Evolutionary conservation across 495 filamentous ascomycete species (phyloP).

Genomic region (Bacidia gigantensis): DNA sequence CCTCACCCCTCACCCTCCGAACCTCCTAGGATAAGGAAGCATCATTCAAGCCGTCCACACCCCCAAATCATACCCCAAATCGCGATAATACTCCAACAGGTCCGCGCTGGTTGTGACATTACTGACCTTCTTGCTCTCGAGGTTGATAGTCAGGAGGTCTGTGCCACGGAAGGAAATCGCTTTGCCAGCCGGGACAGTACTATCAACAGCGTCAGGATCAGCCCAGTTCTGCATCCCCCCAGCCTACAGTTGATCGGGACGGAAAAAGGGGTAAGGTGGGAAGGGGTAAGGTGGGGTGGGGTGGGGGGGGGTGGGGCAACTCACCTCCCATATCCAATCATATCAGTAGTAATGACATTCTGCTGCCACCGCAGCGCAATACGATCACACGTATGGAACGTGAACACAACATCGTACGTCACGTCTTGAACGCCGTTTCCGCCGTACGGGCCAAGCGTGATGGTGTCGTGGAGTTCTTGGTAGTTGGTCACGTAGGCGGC

Average conservation of each 20-base stretch:
- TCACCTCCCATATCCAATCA: conserved; percentile 13
- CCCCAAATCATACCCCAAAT: conserved; percentile 9
- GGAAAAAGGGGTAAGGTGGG: no score
- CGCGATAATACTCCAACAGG: conserved; percentile 12
- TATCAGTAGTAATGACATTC: conserved; percentile 7
- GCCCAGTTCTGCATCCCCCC: no score
- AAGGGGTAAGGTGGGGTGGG: no score
- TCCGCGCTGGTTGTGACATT: conserved; percentile 12
- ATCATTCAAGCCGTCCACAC: conserved; percentile 2
- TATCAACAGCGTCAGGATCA: neutral
- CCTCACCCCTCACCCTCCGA: neutral
- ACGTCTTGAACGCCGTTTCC: conserved; percentile 11
- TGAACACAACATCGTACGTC: conserved; percentile 13
- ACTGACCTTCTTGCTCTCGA: conserved; percentile 9
- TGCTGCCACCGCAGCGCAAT: conserved; percentile 14
- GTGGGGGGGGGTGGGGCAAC: no score
- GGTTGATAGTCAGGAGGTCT: conserved; percentile 9
- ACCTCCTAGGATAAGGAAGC: no score
- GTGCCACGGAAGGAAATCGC: conserved; percentile 10
- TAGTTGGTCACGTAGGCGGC: conserved; percentile 6
- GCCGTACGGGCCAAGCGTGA: conserved; percentile 5
- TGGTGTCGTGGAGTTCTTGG: conserved; percentile 8
- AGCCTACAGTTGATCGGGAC: no score
- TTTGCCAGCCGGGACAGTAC: conserved; percentile 1
- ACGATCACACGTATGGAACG: conserved; percentile 11